phyloP scores from a whole-genome alignment of 1,284 basidiomycete genomes.

The Schizopora paradoxa region DNA sequence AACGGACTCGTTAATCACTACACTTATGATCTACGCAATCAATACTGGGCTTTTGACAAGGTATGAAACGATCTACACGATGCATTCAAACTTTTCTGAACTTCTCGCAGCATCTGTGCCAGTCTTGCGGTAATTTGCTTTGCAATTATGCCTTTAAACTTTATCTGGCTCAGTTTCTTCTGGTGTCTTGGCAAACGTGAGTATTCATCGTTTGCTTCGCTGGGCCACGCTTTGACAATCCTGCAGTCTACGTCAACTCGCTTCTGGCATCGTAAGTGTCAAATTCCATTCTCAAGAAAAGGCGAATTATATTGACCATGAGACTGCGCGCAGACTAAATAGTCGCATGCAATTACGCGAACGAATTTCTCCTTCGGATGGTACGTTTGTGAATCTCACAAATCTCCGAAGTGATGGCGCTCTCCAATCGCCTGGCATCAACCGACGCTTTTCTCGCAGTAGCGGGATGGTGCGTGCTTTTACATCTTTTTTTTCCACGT shows the following conservation, averaged over 20 bases:
- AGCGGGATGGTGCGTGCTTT: background rate
- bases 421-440: background rate
- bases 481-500: background rate
- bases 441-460: constrained; percentile 1
- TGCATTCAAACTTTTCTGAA: background rate
- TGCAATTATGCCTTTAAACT: constrained; percentile 28
- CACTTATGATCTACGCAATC: constrained; percentile 29
- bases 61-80: constrained; percentile 13
- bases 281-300: background rate
- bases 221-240: background rate
- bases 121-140: constrained; percentile 24
- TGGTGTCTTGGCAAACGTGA: constrained; percentile 31
- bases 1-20: constrained; percentile 29
- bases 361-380: constrained; percentile 3
- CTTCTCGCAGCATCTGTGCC: constrained; percentile 24
- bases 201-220: constrained; percentile 1
- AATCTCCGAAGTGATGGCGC: constrained; percentile 5
- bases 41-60: constrained; percentile 30
- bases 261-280: constrained; percentile 13
- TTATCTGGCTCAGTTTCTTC: constrained; percentile 30
- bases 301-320: background rate
- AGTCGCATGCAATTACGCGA: constrained; percentile 10
- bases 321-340: constrained; percentile 3
- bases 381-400: constrained; percentile 5
- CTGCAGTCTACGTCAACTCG: constrained; percentile 16